Evolutionary conservation across 495 filamentous ascomycete genomes (phyloP), one percentile per base, ranked within the genome.

Genomic region (Aspergillus asperescens): DNA sequence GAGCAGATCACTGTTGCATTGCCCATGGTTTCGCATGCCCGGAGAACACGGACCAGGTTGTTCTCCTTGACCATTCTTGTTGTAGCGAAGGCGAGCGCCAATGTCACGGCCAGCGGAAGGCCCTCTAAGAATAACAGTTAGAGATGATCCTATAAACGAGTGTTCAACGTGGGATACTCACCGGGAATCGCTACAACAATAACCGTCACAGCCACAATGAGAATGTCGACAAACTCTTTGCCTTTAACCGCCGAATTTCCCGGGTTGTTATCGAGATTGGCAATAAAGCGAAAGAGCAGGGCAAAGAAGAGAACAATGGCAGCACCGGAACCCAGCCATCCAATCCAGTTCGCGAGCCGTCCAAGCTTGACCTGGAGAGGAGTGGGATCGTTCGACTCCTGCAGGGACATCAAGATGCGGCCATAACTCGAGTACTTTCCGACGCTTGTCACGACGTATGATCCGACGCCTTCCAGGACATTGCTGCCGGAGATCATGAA

Each of bases 1-100:
- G 82, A 85, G 61, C 83, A 87, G 22, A 87, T 77, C 0, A 81
- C 81, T 0, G 83, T 87, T 3, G 82, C 83, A 58, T 86, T 86
- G 24, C 83, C 83, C 83, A 87, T 87, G 20, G 83, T 86, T 54
- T 87, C 83, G 62, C 83, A 87, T 20, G 83, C 82, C 15, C 79
- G 74, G 16, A 87, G 72, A 23, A 84, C 67, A 22, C 83, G 80
- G 20, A 87, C 83, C 12, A 87, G 70, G 46, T 87, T 87, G 60
- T 84, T 81, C 62, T 86, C 83, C 54, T 83, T 84, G 45, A 83
- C 71, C 82, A 87, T 85, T 29, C 79, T 74, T 43, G 79, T 85
- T 1, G 83, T 87, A 13, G 83, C 83, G 61, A 85, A 85, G 5
- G 83, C 84, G 22, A 87, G 67, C n/a, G 83, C 82, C 16, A 87